Conservation (phyloP, 192 early-diverging fungal species). For the Rhizoclosmatium globosum region DNA sequence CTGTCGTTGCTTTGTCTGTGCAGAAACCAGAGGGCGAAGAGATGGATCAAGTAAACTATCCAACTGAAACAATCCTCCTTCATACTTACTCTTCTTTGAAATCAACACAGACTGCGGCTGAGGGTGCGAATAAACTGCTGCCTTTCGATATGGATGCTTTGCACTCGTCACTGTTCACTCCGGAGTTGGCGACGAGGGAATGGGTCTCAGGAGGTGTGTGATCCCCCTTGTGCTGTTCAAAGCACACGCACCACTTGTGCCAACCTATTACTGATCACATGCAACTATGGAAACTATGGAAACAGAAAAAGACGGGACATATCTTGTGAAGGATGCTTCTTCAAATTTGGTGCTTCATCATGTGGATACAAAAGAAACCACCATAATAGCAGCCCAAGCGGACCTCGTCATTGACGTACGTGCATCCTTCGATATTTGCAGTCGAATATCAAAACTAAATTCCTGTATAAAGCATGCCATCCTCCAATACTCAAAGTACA, state of each 20-base stretch:
- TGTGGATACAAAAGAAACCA: constrained; percentile 7
- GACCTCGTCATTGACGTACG: constrained; percentile 19
- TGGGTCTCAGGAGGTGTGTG: constrained; percentile 21
- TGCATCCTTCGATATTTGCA: not conserved
- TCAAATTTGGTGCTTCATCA: constrained; percentile 17
- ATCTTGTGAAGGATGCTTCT: constrained; percentile 2
- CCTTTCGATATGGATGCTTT: constrained; percentile 12
- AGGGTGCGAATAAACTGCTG: constrained; percentile 8
- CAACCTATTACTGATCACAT: not conserved
- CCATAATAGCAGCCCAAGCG: not conserved
- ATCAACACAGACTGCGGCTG: not conserved
- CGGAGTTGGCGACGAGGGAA: constrained; percentile 2
- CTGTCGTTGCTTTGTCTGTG: constrained; percentile 5
- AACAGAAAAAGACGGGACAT: constrained; percentile 8
- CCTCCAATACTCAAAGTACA: constrained; percentile 17
- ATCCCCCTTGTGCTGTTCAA: not conserved
- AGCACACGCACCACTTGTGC: not conserved
- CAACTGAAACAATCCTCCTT: not conserved
- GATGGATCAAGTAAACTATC: not conserved
- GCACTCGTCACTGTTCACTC: constrained; percentile 5
- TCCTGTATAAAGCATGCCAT: constrained; percentile 10
- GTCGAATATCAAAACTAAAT: not conserved
- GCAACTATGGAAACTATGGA: too few species aligned
- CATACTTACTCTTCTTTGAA: not conserved
- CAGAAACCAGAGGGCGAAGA: not conserved